Base-by-base conservation (phyloP, 768 basidiomycete species). In the Agrocybe chaxingu region DNA sequence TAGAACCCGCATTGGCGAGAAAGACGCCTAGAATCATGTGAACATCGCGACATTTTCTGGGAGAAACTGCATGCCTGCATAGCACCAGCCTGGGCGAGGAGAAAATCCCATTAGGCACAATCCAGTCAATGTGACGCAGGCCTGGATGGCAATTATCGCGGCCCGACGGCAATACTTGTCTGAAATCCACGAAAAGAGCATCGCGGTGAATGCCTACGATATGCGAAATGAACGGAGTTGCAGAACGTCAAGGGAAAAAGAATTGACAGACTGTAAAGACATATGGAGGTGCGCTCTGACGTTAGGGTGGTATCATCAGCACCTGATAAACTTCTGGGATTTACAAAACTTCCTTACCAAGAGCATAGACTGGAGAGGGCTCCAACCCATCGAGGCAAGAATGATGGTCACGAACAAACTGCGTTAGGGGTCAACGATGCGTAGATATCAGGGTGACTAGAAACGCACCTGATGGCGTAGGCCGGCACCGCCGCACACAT, bases 371-470 rank as follows among this genome's bases (percentile, higher is more conserved):
- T 70, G 61, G 11, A 61, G 60, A 33, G 70, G 54, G 45, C 66
- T 70, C 77, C 77, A 79, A 10, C 77, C 77, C 72, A 79, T 72
- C 3, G 74, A 73, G 13, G 69, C 66, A 43, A 79, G 63, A 37
- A 79, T 77, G 47, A 73, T 69, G 5, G 77, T 72, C 30, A 79
- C 54, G 48, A 79, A 79, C 51, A 68, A 75, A 35, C 75, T 75
- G 48, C 33, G 19, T 48, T 47, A 11, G 43, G 31, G 40, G 48
- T 40, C 52, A 7, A 45, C 42, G 7, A 35, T 44, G 12, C 32
- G 49, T 19, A 11, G 5, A 10, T 31, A 45, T 16, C 10, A 52
- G 37, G n/a, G 43, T 30, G 48, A 45, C 34, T 41, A 48, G 39
- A 19, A 24, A 60, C 66, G 8, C 51, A 79, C 77, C 73, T 74